A percentile compares a stretch with the other conserved stretches of the same genome.
Conservation (phyloP, 768 basidiomycete genomes). For the Mycena galericulata region DNA sequence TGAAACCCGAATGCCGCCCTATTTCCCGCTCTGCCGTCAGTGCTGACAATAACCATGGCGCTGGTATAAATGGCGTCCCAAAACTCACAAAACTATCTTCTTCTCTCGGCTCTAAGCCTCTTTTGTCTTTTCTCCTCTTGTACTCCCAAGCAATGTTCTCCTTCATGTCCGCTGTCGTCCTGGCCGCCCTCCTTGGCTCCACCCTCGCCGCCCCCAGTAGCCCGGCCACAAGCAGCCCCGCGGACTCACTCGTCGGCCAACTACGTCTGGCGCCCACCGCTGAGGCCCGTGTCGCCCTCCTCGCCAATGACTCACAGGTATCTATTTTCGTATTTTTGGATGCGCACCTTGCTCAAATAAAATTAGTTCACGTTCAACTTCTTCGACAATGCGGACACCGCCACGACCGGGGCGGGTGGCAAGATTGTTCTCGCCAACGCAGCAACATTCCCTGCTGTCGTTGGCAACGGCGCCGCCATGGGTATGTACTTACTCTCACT, state of each 20-base stretch:
- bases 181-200: slow-evolving; percentile 1
- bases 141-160: slow-evolving; percentile 17
- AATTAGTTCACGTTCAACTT: slow-evolving; percentile 34
- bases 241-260: neutral
- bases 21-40: neutral
- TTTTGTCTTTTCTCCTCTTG: slow-evolving; percentile 4
- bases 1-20: neutral
- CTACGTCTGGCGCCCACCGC: slow-evolving; percentile 16
- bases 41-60: neutral
- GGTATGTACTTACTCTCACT: slow-evolving; percentile 4
- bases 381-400: slow-evolving; percentile 18
- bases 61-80: neutral
- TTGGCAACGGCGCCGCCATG: slow-evolving; percentile 33
- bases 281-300: slow-evolving; percentile 17
- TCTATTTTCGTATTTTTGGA: neutral
- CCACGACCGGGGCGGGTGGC: slow-evolving; percentile 15
- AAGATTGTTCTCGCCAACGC: slow-evolving; percentile 23
- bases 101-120: neutral
- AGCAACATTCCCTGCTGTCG: slow-evolving; percentile 33
- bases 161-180: slow-evolving; percentile 16
- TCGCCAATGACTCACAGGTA: slow-evolving; percentile 21
- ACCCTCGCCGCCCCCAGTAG: neutral
- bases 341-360: neutral
- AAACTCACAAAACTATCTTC: neutral
- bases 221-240: neutral